Base-by-base conservation (phyloP, 352 stramenopile species). In the Blastocystis hominis region DNA sequence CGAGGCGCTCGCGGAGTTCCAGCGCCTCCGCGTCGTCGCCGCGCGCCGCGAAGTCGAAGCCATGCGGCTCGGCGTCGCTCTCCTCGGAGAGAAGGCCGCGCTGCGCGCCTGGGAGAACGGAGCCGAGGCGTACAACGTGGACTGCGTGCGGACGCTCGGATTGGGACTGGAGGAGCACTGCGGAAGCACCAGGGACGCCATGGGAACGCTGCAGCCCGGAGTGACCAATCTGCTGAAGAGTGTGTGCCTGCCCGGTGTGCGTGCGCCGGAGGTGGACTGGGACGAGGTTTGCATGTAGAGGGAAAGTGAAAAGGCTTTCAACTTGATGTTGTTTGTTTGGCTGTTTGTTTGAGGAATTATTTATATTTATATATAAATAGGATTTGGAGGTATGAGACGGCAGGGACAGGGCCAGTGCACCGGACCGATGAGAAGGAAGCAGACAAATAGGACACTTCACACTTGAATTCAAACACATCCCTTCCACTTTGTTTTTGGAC, bases 41-140 rank as follows among this genome's bases (percentile, higher is more conserved):
- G 72, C 47, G 17, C 64, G 66, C 13, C 9, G 54, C 5, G 72
- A 81, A 24, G 72, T 81, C 13, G 72, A 81, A 44, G 72, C 66
- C 3, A 81, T 81, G 72, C 64, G 72, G 66, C 54, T 81, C n/a
- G 72, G 72, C 7, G 3, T 7, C 17, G 9, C 54, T 66, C n/a
- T 81, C 47, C 24, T 81, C 47, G 66, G 46, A 24, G 72, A 81
- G 54, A 66, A 66, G 36, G 47, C 72, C 66, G 46, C 54, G 9
- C 47, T 64, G 34, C 24, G 3, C 3, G 72, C 72, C n/a, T 24
- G 64, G 15, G 66, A 66, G 24, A 81, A 20, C n/a, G 3, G 47
- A 0, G 6, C 72, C 54, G 50, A 47, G 0, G 5, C 2, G 24
- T 81, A 66, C 44, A 54, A 46, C 5, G 34, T 55, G 2, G 17